Base-by-base conservation (phyloP, 2,329 filamentous ascomycete genomes). In the Colletotrichum falcatum region DNA sequence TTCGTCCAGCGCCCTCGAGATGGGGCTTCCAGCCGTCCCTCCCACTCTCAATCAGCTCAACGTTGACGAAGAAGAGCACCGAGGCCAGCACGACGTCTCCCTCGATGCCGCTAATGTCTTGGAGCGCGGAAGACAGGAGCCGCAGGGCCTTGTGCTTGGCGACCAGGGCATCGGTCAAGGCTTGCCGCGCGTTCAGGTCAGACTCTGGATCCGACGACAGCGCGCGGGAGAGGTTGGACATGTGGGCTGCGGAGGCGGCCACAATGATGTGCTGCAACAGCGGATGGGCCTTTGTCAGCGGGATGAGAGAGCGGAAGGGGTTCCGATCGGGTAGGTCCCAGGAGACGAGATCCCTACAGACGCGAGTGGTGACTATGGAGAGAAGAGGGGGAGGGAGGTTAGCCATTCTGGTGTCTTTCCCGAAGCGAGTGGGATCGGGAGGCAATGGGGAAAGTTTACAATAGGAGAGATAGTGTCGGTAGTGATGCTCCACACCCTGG, bases 341-440 rank as follows among this genome's bases (percentile, higher is more conserved):
- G 33, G 83, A 82, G 64, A 86, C 84, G 51, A 89, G 80, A 74
- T 88, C 87, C 75, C 80, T 83, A 78, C 86, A 89, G 59, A 90
- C 79, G 48, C 84, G 77, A n/a, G 76, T 79, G 64, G 84, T 77
- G 78, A 87, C 83, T 88, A 83, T 0, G 84, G 84, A 55, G 56
- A 48, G 51, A 61, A 55, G 70, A 37, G 23, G 49, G 51, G 56
- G 33, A 20, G 49, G 23, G 30, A 42, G 65, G 65, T 71, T 49
- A 71, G 65, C 65, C 37, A 51, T 55, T 67, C 49, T 54, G 54
- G 58, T 35, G 44, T 70, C 65, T 46, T 46, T 48, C 35, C 46
- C 55, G 18, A 48, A 44, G 58, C 1, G 58, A 42, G 62, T 58
- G 65, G 59, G 44, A 54, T 16, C 58, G 59, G 73, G 72, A 54